Conservation (phyloP, 2,329 filamentous ascomycete species). For the Alternaria triticimaculans region DNA sequence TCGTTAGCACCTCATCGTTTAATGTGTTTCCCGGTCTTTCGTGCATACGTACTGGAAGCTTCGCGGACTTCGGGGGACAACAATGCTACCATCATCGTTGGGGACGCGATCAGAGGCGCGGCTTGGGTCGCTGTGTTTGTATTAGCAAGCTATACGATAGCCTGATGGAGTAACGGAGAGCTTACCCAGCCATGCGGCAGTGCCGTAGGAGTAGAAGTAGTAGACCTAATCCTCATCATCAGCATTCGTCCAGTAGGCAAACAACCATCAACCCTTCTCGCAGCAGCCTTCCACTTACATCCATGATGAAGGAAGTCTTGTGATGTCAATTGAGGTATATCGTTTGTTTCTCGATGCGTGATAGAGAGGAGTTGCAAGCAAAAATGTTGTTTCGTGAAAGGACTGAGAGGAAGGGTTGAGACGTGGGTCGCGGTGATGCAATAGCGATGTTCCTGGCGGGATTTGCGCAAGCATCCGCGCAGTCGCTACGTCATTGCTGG, state of each 20-base stretch:
- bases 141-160: constrained; percentile 9
- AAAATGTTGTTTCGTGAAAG: not conserved
- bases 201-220: constrained; percentile 53
- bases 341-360: not conserved
- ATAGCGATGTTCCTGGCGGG: constrained; percentile 10
- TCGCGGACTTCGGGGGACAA: constrained; percentile 64
- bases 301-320: constrained; percentile 2
- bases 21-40: not conserved
- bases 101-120: constrained; percentile 64
- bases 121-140: constrained; percentile 47
- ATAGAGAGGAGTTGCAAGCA: not conserved
- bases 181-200: constrained; percentile 52
- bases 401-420: not conserved
- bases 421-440: constrained; percentile 5
- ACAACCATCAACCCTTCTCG: not conserved
- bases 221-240: constrained; percentile 45
- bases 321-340: not conserved
- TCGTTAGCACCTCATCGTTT: not conserved
- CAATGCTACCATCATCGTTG: constrained; percentile 66
- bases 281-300: constrained; percentile 1
- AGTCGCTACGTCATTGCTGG: constrained; percentile 9
- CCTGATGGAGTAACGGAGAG: not conserved
- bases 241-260: constrained; percentile 10
- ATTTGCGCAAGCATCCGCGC: constrained; percentile 13
- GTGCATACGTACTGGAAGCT: constrained; percentile 56